These are phyloP conservation scores for Gaillardinia entomophila DNA, from an alignment of 805 yeast genomes.

Conservation along the genomic window DNA sequence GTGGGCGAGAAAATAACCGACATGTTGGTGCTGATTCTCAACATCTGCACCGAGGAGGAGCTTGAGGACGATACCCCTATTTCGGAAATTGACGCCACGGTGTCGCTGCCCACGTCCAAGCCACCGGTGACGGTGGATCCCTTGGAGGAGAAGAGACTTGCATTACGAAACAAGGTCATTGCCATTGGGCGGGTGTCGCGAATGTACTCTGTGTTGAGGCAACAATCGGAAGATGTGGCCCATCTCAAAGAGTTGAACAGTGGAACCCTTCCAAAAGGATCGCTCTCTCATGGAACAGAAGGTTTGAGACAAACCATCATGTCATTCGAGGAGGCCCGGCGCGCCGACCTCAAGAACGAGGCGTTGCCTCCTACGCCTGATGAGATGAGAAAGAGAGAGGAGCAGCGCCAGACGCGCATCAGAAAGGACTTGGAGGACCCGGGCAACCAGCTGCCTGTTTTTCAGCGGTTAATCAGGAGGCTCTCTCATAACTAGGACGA, in stretches of 20 bases:
- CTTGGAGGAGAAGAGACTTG: conserved; percentile 36
- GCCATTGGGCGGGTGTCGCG: conserved; percentile 96
- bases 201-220: conserved; percentile 83
- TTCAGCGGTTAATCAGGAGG: conserved; percentile 32
- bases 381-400: conserved; percentile 43
- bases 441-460: conserved; percentile 27
- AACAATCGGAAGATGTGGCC: conserved; percentile 81
- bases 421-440: conserved; percentile 27
- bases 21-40: conserved; percentile 82
- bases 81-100: conserved; percentile 16
- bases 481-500: conserved; percentile 22
- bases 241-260: conserved; percentile 69
- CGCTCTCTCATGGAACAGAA: conserved; percentile 75
- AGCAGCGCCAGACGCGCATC: conserved; percentile 41
- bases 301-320: conserved; percentile 65
- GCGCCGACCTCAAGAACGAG: conserved; percentile 78
- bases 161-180: conserved; percentile 78
- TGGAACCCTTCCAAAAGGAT: conserved; percentile 81
- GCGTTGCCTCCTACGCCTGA: conserved; percentile 77
- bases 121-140: conserved; percentile 10
- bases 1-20: conserved; percentile 96
- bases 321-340: conserved; percentile 78
- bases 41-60: conserved; percentile 94
- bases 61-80: conserved; percentile 67
- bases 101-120: neutral